phyloP scores from a whole-genome alignment of 139 green algal species.

The Nannochloris sp. region DNA sequence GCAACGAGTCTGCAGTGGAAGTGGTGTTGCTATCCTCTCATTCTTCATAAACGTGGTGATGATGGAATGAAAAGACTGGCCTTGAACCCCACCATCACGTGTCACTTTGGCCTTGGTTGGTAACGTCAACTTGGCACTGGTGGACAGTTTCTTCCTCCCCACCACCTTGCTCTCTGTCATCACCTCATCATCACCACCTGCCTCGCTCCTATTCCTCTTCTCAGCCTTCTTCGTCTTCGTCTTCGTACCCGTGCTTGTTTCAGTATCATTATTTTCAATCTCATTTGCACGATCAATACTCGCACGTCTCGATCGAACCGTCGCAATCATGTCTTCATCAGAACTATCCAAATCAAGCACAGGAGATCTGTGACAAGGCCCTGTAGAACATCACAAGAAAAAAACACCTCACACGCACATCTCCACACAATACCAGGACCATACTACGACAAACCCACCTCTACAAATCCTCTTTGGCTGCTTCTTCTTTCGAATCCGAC shows the following conservation, averaged over 20 bases:
- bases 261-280: too few species aligned
- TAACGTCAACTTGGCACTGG: neutral
- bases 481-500: slow-evolving; percentile 25
- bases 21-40: slow-evolving; percentile 52
- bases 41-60: slow-evolving; percentile 49
- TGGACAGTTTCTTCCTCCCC: slow-evolving; percentile 4
- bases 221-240: neutral
- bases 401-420: neutral
- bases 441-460: slow-evolving; percentile 1
- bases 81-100: slow-evolving; percentile 6
- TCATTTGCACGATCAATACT: too few species aligned
- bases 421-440: neutral
- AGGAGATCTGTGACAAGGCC: slow-evolving; percentile 13
- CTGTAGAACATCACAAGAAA: slow-evolving; percentile 1
- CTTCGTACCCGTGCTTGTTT: too few species aligned
- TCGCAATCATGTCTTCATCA: neutral
- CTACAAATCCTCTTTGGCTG: slow-evolving; percentile 32
- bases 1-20: slow-evolving; percentile 49
- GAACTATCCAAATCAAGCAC: slow-evolving; percentile 8
- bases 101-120: neutral
- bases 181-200: neutral
- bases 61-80: slow-evolving; percentile 21
- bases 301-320: neutral
- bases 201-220: neutral
- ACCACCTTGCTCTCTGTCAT: neutral